phyloP scores from a whole-genome alignment of 1,284 basidiomycete genomes.

The Amylostereum areolatum region DNA sequence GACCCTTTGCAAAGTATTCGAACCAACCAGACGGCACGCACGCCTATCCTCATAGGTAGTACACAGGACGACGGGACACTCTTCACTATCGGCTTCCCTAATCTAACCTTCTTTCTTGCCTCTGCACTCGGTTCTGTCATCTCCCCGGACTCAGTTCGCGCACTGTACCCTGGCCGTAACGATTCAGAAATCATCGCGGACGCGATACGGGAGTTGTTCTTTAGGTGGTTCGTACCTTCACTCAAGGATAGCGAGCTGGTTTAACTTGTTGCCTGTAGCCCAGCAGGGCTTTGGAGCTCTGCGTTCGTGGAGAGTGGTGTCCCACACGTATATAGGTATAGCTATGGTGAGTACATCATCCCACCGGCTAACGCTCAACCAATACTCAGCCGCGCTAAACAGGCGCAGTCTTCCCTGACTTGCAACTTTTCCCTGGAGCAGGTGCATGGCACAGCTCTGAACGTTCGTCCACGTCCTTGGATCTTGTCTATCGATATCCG shows the following conservation, averaged over 20 bases:
- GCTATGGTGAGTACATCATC: constrained; percentile 7
- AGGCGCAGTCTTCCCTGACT: constrained; percentile 4
- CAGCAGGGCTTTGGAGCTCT: constrained; percentile 9
- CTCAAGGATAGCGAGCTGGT: background rate
- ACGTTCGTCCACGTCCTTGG: background rate
- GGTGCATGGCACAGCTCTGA: constrained; percentile 6
- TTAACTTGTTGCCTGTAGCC: constrained; percentile 3
- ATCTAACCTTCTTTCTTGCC: background rate
- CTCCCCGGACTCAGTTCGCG: background rate
- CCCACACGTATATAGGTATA: constrained; percentile 11
- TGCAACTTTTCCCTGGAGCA: background rate
- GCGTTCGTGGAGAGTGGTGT: constrained; percentile 9
- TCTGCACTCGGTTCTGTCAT: background rate
- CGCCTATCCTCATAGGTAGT: constrained; percentile 12
- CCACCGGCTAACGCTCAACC: background rate
- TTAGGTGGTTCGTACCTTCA: constrained; percentile 2
- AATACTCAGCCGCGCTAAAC: background rate
- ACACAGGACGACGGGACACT: constrained; percentile 11
- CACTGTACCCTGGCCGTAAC: constrained; percentile 6
- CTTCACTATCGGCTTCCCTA: background rate
- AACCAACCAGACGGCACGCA: constrained; percentile 4
- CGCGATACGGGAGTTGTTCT: background rate
- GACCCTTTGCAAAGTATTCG: constrained; percentile 12
- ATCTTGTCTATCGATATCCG: background rate
- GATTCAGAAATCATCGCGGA: constrained; percentile 5